Evolutionary conservation across 1,139 yeast species (phyloP).

Genomic region (Yarrowia galli): DNA sequence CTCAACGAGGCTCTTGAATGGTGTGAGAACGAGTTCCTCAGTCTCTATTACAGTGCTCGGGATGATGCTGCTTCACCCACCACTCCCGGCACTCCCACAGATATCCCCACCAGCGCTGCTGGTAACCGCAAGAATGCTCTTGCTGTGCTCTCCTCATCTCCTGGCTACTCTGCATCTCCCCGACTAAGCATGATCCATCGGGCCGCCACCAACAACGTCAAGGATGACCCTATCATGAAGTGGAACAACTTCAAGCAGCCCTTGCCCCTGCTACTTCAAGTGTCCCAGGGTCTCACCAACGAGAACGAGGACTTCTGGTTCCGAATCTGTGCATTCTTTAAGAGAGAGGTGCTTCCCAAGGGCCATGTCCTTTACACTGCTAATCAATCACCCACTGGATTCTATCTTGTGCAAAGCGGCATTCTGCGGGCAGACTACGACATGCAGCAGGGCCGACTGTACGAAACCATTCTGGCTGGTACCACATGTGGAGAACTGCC

Average conservation of each 20-base stretch:
- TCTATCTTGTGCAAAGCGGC: conserved; percentile 80
- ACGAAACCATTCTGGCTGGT: conserved; percentile 83
- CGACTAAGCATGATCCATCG: conserved; percentile 65
- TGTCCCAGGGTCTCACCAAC: conserved; percentile 70
- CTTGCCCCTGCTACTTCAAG: conserved; percentile 69
- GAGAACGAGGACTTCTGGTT: conserved; percentile 73
- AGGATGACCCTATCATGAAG: conserved; percentile 47
- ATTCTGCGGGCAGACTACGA: conserved; percentile 67
- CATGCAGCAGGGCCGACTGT: conserved; percentile 64
- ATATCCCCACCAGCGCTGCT: conserved; percentile 12
- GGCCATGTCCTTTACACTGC: conserved; percentile 52
- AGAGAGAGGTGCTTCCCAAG: conserved; percentile 58
- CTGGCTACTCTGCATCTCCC: conserved; percentile 60
- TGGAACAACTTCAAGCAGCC: conserved; percentile 61
- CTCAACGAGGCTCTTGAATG: conserved; percentile 91
- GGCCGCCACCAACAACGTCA: conserved; percentile 66
- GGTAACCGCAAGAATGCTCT: conserved; percentile 12
- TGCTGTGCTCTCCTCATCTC: conserved; percentile 17
- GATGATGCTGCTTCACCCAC: conserved; percentile 14
- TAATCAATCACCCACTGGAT: conserved; percentile 52
- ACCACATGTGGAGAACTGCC: conserved; percentile 85
- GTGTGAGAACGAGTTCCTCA: conserved; percentile 91
- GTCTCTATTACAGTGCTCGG: conserved; percentile 60
- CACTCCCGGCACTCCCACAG: neutral
- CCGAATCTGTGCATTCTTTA: conserved; percentile 60